These are phyloP conservation scores for Aspergillus ruber DNA, from an alignment of 2,329 filamentous ascomycete genomes.

Conservation along the genomic window DNA sequence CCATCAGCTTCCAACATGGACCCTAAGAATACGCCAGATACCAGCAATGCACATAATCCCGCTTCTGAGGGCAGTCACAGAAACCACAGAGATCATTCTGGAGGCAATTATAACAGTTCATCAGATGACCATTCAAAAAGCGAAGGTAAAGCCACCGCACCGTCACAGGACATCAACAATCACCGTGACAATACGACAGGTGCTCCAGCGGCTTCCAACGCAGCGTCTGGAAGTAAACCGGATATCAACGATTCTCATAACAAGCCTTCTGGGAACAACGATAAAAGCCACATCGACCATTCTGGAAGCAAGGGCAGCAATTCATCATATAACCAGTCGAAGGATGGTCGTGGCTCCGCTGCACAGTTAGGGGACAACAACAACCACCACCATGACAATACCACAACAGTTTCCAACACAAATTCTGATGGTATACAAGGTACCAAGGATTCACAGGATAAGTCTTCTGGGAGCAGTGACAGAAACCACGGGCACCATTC, in stretches of 20 bases:
- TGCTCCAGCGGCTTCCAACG: not conserved
- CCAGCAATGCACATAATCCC: not conserved
- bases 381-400: not conserved
- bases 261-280: not conserved
- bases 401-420: not conserved
- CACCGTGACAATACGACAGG: not conserved
- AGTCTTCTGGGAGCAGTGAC: too few species aligned
- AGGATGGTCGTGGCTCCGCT: not conserved
- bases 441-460: not conserved
- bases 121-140: too few species aligned
- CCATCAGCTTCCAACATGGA: not conserved
- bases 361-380: not conserved
- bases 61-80: not conserved
- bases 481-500: not conserved
- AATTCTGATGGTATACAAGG: not conserved
- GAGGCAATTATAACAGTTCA: too few species aligned
- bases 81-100: too few species aligned
- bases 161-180: not conserved
- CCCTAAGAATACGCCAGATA: not conserved
- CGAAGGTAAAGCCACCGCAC: not conserved
- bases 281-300: not conserved
- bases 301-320: too few species aligned
- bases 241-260: not conserved
- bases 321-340: too few species aligned
- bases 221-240: not conserved